Percentiles rank a stretch among this genome's conserved stretches.
Evolutionary conservation across 2,329 filamentous ascomycete species (phyloP).

Genomic region (Parafenestella ontariensis): DNA sequence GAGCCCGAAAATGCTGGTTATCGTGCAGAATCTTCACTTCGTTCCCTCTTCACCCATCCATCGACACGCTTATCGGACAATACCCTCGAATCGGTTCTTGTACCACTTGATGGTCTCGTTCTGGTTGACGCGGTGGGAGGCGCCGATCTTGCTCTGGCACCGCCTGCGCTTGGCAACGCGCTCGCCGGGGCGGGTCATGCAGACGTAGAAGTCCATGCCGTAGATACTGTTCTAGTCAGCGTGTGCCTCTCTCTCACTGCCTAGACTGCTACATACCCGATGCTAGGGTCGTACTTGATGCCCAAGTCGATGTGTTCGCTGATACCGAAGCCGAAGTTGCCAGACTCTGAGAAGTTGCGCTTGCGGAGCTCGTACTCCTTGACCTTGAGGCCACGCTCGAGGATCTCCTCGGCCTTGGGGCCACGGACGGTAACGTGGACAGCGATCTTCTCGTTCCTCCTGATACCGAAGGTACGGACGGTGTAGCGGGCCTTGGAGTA

Average conservation of each 20-base stretch:
- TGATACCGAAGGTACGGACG: constrained; percentile 99
- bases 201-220: constrained; percentile 99
- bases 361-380: constrained; percentile 99
- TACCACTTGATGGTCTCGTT: constrained; percentile 98
- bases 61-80: constrained; percentile 82
- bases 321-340: constrained; percentile 97
- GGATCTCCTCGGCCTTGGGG: constrained; percentile 99
- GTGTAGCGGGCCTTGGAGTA: constrained; percentile 99
- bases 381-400: constrained; percentile 99
- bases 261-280: constrained; percentile 41
- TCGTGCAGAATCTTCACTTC: constrained; percentile 44
- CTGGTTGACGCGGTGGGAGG: constrained; percentile 91
- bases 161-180: constrained; percentile 95
- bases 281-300: constrained; percentile 73
- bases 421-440: constrained; percentile 99
- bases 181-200: constrained; percentile 99
- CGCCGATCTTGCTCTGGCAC: constrained; percentile 83
- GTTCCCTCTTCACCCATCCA: constrained; percentile 30
- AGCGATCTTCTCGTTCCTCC: constrained; percentile 98
- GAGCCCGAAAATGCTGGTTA: constrained; percentile 49
- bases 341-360: constrained; percentile 99
- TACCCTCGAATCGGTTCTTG: constrained; percentile 95
- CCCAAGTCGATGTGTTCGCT: constrained; percentile 99
- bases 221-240: constrained; percentile 48
- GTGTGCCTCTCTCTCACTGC: neutral